These are phyloP conservation scores for Aspergillus carbonarius DNA, from an alignment of 2,329 filamentous ascomycete species.

Conservation along the genomic window DNA sequence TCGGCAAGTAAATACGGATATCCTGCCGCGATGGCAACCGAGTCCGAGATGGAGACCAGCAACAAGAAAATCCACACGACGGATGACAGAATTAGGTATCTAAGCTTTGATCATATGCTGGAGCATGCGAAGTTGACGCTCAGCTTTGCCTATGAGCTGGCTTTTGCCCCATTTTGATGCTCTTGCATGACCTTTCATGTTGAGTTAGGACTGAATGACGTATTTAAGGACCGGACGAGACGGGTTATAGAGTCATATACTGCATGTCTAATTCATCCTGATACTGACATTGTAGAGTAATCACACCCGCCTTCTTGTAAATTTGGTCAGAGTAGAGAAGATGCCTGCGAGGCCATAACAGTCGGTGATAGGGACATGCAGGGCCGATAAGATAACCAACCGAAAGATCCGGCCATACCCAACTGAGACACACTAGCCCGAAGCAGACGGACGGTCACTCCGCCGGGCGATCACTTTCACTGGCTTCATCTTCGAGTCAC, in stretches of 20 bases:
- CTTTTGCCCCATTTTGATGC: constrained; percentile 66
- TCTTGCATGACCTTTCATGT: background rate
- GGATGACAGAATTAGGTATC: constrained; percentile 67
- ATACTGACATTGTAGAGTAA: too few relatives aligned
- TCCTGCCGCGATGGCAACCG: constrained; percentile 64
- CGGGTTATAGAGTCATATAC: too few relatives aligned
- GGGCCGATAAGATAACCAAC: background rate
- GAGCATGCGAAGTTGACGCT: constrained; percentile 85
- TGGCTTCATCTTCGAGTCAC: background rate
- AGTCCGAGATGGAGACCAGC: constrained; percentile 58
- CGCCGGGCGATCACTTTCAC: constrained; percentile 1
- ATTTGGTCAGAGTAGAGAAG: too few relatives aligned
- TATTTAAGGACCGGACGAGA: background rate
- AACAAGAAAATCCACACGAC: constrained; percentile 73
- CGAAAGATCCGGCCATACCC: background rate
- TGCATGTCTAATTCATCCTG: too few relatives aligned
- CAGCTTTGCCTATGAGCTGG: constrained; percentile 79
- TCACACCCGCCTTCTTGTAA: too few relatives aligned
- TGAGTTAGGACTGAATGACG: background rate
- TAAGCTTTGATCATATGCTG: constrained; percentile 87
- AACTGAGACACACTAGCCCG: background rate
- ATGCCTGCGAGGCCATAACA: background rate
- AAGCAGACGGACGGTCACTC: constrained; percentile 1
- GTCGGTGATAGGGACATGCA: too few relatives aligned
- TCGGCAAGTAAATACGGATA: constrained; percentile 67